phyloP scores from a whole-genome alignment of 2,329 filamentous ascomycete species.

The Diaporthe longicolla region DNA sequence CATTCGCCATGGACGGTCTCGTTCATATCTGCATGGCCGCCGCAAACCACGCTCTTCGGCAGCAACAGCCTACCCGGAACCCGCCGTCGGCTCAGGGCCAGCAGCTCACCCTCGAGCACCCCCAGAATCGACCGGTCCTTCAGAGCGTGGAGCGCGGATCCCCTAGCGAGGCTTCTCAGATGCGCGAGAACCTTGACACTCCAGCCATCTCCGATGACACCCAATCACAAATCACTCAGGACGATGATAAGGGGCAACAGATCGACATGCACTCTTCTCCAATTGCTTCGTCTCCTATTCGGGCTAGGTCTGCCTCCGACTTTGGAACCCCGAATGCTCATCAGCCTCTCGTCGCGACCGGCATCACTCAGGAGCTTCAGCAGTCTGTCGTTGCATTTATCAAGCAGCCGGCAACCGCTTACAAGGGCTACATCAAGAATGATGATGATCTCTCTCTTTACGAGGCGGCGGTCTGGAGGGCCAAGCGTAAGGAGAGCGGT shows the following conservation, averaged over 20 bases:
- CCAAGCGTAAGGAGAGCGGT: neutral
- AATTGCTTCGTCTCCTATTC: neutral
- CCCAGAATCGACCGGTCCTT: neutral
- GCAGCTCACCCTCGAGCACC: neutral
- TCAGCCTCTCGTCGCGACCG: neutral
- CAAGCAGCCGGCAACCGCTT: neutral
- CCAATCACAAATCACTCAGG: neutral
- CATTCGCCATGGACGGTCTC: neutral
- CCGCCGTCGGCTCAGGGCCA: neutral
- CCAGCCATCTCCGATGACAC: neutral
- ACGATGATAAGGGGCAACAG: accelerated
- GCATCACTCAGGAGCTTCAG: neutral
- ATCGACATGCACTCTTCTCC: neutral
- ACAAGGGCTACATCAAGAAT: neutral
- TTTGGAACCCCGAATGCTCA: neutral
- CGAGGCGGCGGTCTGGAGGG: neutral
- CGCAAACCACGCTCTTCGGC: neutral
- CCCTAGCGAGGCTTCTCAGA: neutral
- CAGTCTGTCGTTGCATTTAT: neutral
- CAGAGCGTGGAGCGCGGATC: neutral
- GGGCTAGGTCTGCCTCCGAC: neutral
- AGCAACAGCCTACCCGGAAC: neutral
- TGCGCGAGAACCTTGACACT: neutral
- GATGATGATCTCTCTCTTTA: neutral
- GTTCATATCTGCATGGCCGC: neutral